Base-by-base conservation (phyloP, 805 yeast species). In the Hanseniaspora pseudoguilliermondii region DNA sequence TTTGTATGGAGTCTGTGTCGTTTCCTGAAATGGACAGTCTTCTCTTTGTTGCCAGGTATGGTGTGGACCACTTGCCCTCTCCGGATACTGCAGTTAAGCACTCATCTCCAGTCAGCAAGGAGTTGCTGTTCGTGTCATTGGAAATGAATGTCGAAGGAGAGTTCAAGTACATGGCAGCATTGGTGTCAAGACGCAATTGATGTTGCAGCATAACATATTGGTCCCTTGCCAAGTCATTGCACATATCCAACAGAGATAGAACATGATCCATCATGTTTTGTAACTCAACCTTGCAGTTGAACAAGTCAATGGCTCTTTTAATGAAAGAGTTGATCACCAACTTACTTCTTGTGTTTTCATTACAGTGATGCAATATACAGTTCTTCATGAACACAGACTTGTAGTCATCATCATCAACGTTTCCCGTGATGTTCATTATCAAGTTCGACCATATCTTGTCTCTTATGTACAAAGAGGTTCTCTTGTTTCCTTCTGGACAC, bases 401-500 rank as follows among this genome's bases (percentile, higher is more conserved):
- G 34, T 52, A 52, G 27, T 52, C 50, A 6, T 52, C 56, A 29
- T 49, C 34, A 13, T 41, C 21, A 20, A 32, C 47, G 21, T 39
- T 27, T 18, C 57, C 52, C 18, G 52, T 52, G 15, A 52, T 52
- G 40, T 52, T 52, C 50, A 52, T 52, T 7, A 52, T 52, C 18
- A 52, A 39, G 20, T 52, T 52, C 21, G 56, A 52, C 56, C 56
- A 52, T 15, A 52, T 38, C 40, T 52, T 52, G 40, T 52, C 56
- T 46, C 56, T 52, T 4, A 52, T 43, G 50, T 52, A 52, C 7
- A 52, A 18, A 21, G 50, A 36, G 11, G 50, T 52, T 52, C 56
- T 52, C 27, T 52, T 52, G 34, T 52, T 46, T 5, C 56, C 56
- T 32, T 52, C 56, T 18, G 56, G 56, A 29, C 50, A 36, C 40